Evolutionary conservation across 345 rosid species (phyloP).

Genomic region (Aquilaria malaccensis): DNA sequence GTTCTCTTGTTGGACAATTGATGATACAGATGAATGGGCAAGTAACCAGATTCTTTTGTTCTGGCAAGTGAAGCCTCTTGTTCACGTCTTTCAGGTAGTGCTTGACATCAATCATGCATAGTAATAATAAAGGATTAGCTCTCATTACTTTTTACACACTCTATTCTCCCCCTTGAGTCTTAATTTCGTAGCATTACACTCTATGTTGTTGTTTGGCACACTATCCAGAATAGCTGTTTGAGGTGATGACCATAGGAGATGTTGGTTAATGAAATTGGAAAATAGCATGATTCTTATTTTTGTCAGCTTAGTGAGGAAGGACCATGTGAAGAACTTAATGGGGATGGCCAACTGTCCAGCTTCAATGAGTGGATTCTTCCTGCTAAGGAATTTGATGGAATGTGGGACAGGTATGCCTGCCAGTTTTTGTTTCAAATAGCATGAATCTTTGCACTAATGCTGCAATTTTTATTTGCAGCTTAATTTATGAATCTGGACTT

Average conservation of each 20-base stretch:
- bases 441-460: conserved; percentile 2
- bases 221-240: neutral
- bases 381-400: conserved; percentile 93
- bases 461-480: conserved; percentile 41
- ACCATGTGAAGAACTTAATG: conserved; percentile 76
- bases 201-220: neutral
- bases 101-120: neutral
- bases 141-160: neutral
- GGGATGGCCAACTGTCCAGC: conserved; percentile 81
- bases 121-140: neutral
- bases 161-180: neutral
- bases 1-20: conserved; percentile 15
- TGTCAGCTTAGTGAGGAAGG: conserved; percentile 91
- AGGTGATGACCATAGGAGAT: conserved; percentile 1
- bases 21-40: conserved; percentile 66
- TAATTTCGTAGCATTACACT: neutral
- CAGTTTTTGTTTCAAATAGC: conserved; percentile 7
- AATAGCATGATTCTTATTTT: conserved; percentile 6
- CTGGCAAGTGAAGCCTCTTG: conserved; percentile 95
- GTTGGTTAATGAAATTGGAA: neutral
- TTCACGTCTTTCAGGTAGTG: conserved; percentile 89
- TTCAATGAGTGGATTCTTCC: conserved; percentile 98
- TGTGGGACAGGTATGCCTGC: conserved; percentile 92
- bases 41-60: conserved; percentile 77
- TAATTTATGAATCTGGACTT: conserved; percentile 87